Evolutionary conservation across 495 filamentous ascomycete species (phyloP).

Genomic region (Neurospora cerealis): DNA sequence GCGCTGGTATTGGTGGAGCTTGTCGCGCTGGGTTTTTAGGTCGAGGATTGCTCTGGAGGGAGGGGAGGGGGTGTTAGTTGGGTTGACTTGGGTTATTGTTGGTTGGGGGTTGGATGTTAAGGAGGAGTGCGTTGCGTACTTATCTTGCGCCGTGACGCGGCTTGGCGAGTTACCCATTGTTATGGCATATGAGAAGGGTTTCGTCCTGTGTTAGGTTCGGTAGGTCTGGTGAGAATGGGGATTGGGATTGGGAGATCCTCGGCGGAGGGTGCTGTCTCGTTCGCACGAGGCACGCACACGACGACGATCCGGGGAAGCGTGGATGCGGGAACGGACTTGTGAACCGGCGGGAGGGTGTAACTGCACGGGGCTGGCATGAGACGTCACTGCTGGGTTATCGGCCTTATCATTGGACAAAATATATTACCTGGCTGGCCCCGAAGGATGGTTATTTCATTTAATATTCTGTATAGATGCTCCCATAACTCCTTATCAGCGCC

Average conservation of each 20-base stretch:
- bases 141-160: constrained; percentile 39
- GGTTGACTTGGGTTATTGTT: background rate
- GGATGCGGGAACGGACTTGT: background rate
- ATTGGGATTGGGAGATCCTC: background rate
- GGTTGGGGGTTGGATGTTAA: background rate
- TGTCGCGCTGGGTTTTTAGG: constrained; percentile 95
- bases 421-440: too few species aligned
- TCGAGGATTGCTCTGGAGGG: constrained; percentile 71
- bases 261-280: background rate
- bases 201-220: background rate
- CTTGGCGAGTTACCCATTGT: constrained; percentile 35
- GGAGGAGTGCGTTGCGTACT: constrained; percentile 15
- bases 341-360: background rate
- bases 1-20: constrained; percentile 80
- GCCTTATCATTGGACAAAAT: background rate
- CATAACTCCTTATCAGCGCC: background rate
- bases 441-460: too few species aligned
- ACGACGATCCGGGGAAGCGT: background rate
- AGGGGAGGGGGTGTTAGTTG: background rate
- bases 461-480: background rate
- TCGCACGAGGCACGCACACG: background rate
- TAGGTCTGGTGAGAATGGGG: background rate
- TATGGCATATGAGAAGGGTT: background rate
- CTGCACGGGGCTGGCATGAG: background rate
- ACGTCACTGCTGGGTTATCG: constrained; percentile 5